phyloP scores from a whole-genome alignment of 371 early-diverging fungal genomes.

The Mucor sp. region DNA sequence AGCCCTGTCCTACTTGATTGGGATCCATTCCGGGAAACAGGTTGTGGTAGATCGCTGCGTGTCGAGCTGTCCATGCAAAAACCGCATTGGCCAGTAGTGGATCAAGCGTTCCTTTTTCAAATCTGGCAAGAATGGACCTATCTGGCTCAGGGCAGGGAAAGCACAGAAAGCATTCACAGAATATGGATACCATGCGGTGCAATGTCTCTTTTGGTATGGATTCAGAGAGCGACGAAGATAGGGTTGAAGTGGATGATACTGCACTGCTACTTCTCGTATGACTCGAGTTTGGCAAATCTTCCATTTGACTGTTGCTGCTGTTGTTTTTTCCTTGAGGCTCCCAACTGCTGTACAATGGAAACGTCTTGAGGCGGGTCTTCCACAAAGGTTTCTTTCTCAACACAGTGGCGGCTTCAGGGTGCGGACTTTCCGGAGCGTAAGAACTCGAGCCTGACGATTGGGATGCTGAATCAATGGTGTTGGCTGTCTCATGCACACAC shows the following conservation, averaged over 20 bases:
- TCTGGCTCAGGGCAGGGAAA: constrained; percentile 23
- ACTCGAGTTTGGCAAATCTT: neutral
- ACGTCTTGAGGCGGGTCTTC: constrained; percentile 37
- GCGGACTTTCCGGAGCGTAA: neutral
- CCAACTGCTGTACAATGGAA: constrained; percentile 54
- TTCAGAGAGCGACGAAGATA: neutral
- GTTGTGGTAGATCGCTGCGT: constrained; percentile 50
- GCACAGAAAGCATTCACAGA: constrained; percentile 31
- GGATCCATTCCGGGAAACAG: constrained; percentile 48
- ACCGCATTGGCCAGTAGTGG: constrained; percentile 43
- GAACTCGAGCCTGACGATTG: constrained; percentile 25
- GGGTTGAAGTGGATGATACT: neutral
- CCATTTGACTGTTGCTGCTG: neutral
- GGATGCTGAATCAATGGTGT: constrained; percentile 14
- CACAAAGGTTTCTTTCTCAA: constrained; percentile 40
- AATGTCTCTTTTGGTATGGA: constrained; percentile 17
- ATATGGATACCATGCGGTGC: constrained; percentile 24
- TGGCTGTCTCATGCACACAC: constrained; percentile 1
- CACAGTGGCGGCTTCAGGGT: constrained; percentile 28
- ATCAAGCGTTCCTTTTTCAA: constrained; percentile 21
- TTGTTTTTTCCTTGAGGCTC: constrained; percentile 22
- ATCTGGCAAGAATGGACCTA: constrained; percentile 16
- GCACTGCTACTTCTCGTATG: neutral
- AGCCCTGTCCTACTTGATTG: constrained; percentile 44
- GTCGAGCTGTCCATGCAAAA: constrained; percentile 52